Evolutionary conservation across 176 grass and related monocot species (phyloP).

Genomic region (Eleusine coracana): DNA sequence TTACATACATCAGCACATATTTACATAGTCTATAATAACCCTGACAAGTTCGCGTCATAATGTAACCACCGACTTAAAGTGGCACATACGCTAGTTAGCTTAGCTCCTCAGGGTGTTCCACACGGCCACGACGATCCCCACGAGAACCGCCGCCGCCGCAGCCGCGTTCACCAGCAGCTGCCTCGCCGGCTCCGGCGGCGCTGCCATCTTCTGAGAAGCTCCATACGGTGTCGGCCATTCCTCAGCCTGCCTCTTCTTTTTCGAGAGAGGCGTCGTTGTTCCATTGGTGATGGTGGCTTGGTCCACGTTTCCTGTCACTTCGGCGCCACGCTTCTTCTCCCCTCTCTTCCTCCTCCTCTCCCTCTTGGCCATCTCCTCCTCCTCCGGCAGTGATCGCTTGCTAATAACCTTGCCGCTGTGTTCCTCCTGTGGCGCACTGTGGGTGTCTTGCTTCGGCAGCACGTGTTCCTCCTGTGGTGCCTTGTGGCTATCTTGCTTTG

Average conservation of each 20-base stretch:
- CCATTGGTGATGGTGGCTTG: background rate
- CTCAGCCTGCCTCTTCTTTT: background rate
- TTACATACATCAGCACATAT: background rate
- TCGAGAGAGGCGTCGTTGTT: background rate
- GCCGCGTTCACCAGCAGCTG: constrained; percentile 45
- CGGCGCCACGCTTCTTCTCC: background rate
- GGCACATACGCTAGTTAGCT: fast-evolving
- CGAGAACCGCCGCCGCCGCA: constrained; percentile 35
- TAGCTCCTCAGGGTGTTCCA: constrained; percentile 32
- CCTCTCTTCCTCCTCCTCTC: background rate
- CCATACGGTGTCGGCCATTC: background rate
- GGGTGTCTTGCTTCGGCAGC: background rate
- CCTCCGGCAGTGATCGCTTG: background rate
- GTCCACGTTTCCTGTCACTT: background rate
- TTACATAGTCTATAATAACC: constrained; percentile 14
- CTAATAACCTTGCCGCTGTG: background rate
- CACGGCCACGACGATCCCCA: constrained; percentile 29
- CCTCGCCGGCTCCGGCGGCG: background rate
- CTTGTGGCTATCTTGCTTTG: background rate
- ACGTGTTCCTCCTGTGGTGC: background rate
- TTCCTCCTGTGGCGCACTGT: background rate
- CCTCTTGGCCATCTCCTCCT: background rate
- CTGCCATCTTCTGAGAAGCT: background rate
- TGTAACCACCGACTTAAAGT: background rate
- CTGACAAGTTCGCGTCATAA: background rate